Conservation (phyloP, 345 rosid genomes). For the Trapa incisa region DNA sequence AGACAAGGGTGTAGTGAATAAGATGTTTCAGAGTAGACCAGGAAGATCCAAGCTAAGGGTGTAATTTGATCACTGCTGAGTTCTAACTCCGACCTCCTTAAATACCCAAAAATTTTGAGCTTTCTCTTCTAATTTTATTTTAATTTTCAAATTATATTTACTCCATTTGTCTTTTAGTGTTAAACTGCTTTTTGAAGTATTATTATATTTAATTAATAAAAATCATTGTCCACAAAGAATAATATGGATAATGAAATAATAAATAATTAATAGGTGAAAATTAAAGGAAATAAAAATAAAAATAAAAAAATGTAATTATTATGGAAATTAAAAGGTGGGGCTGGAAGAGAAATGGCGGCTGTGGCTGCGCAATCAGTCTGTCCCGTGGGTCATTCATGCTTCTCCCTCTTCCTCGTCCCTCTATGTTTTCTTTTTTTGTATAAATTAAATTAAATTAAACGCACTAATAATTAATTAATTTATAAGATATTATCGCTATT, state of each 20-base stretch:
- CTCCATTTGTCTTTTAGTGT: too few species aligned
- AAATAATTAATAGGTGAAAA: not conserved
- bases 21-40: too few species aligned
- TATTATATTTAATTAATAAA: too few species aligned
- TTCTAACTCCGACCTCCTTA: not conserved
- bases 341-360: slow-evolving; percentile 50
- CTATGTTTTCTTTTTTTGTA: not conserved
- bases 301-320: slow-evolving; percentile 5
- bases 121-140: not conserved
- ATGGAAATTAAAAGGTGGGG: not conserved
- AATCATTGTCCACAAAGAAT: not conserved
- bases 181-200: too few species aligned
- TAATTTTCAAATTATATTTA: too few species aligned
- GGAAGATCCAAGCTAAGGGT: not conserved
- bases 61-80: not conserved
- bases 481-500: too few species aligned
- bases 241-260: slow-evolving; percentile 2
- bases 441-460: too few species aligned
- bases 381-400: slow-evolving; percentile 1
- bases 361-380: slow-evolving; percentile 11
- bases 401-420: not conserved
- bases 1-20: not conserved
- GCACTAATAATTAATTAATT: too few species aligned
- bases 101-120: not conserved
- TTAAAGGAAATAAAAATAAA: not conserved